Evolutionary conservation across 257 asterid genomes (phyloP).

Genomic region (Solanum chiquidenum): DNA sequence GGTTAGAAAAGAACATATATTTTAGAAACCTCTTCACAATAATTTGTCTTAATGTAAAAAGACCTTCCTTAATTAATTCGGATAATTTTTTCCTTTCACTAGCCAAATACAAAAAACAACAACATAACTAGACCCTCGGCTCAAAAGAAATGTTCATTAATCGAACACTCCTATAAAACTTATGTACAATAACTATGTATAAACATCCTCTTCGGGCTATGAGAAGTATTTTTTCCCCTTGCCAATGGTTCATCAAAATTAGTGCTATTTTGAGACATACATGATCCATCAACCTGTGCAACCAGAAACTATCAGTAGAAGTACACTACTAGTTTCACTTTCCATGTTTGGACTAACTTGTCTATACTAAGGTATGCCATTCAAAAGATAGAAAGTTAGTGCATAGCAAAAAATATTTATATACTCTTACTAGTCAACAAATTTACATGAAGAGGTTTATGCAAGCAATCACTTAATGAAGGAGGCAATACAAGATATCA

Average conservation of each 20-base stretch:
- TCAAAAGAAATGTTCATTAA: neutral
- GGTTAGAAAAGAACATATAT: neutral
- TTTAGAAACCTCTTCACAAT: neutral
- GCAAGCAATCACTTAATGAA: no score
- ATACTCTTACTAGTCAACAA: no score
- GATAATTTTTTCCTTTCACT: neutral
- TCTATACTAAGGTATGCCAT: neutral
- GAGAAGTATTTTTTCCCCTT: neutral
- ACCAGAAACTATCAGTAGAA: neutral
- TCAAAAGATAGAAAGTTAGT: neutral
- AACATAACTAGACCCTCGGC: neutral
- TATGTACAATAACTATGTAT: neutral
- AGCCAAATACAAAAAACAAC: neutral
- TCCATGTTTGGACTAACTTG: neutral
- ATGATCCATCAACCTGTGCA: neutral
- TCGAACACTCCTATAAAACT: neutral
- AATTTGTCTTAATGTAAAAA: neutral
- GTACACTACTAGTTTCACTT: neutral
- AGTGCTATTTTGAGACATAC: neutral
- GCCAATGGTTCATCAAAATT: neutral
- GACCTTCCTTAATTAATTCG: neutral
- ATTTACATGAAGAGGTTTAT: no score
- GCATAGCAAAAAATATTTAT: neutral
- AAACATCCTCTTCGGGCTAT: neutral
- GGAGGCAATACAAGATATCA: no score